Base-by-base conservation (phyloP, 2,329 filamentous ascomycete genomes). In the Pseudocercospora fijiensis region DNA sequence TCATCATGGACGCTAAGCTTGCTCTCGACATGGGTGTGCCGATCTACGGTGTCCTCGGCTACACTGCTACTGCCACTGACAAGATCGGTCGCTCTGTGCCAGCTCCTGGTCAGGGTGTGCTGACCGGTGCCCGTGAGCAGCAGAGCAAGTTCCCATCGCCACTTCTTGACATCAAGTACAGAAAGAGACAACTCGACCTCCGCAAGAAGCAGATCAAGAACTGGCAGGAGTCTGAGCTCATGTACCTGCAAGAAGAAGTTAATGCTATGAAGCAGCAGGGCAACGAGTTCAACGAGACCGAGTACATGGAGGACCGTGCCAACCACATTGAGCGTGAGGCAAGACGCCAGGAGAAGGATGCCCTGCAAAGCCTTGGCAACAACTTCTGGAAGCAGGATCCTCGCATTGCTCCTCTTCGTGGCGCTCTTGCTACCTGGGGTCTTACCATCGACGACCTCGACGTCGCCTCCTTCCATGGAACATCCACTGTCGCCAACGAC, bases 31-130 rank as follows among this genome's bases (percentile, higher is more conserved):
- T 99, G 95, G 95, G 95, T 78, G 92, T 99, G 26, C 95, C 95
- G 11, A 98, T 99, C 75, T 92, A 99, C 75, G 94, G 94, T 84
- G 87, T 99, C 67, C 81, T 99, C 73, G 96, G 91, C 65, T 86
- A 97, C 75, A 97, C 94, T 47, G 92, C 92, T 47, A 99, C 95
- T 51, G 96, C 96, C 63, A 98, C 94, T 58, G 95, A 99, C 85
- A 98, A 99, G 88, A 99, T 97, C 77, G 95, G 95, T 57, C 92
- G 95, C 67, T 99, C 95, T 16, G 93, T 99, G 9, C 95, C 95
- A 63, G 95, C 95, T 65, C 95, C 95, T 62, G 95, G 95, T 27
- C 91, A 98, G 80, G 95, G 95, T 89, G 91, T 99, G 59, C 85
- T 99, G 74, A 98, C 94, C 59, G 96, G 91, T 68, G 95, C 95